Conservation (phyloP, 352 stramenopile species). For the Phytophthora palmivora region DNA sequence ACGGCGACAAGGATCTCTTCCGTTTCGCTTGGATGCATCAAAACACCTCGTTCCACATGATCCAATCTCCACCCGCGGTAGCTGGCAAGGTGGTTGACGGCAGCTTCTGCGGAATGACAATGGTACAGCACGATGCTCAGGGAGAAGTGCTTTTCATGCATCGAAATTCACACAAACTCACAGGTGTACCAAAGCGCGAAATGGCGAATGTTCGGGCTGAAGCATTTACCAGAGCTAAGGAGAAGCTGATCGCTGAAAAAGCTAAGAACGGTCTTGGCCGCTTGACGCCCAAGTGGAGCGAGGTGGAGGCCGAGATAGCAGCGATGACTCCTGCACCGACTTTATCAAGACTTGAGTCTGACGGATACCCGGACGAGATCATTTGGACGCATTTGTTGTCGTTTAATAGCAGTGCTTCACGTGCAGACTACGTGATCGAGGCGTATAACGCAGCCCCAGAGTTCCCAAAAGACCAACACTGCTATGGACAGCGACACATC, state of each 20-base stretch:
- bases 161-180: conserved; percentile 60
- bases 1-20: conserved; percentile 72
- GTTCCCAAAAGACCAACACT: conserved; percentile 58
- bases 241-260: conserved; percentile 17
- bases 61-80: conserved; percentile 43
- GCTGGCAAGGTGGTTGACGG: conserved; percentile 42
- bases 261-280: conserved; percentile 9
- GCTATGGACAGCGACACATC: conserved; percentile 53
- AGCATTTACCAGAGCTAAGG: conserved; percentile 19
- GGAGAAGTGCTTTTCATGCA: conserved; percentile 60
- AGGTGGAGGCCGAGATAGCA: conserved; percentile 27
- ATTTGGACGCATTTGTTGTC: conserved; percentile 76
- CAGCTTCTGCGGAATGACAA: conserved; percentile 61
- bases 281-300: conserved; percentile 23
- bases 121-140: conserved; percentile 49
- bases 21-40: conserved; percentile 63
- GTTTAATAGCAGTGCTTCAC: conserved; percentile 49
- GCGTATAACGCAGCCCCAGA: conserved; percentile 46
- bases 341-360: conserved; percentile 1
- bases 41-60: conserved; percentile 59
- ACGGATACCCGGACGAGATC: conserved; percentile 45
- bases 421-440: conserved; percentile 53
- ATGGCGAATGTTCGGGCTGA: background rate
- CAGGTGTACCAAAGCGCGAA: conserved; percentile 7
- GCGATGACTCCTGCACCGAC: conserved; percentile 13